A percentile compares a stretch with the other conserved stretches of the same genome.
These are phyloP conservation scores for Jatropha multifida DNA, from an alignment of 441 rosid species.

Conservation along the genomic window DNA sequence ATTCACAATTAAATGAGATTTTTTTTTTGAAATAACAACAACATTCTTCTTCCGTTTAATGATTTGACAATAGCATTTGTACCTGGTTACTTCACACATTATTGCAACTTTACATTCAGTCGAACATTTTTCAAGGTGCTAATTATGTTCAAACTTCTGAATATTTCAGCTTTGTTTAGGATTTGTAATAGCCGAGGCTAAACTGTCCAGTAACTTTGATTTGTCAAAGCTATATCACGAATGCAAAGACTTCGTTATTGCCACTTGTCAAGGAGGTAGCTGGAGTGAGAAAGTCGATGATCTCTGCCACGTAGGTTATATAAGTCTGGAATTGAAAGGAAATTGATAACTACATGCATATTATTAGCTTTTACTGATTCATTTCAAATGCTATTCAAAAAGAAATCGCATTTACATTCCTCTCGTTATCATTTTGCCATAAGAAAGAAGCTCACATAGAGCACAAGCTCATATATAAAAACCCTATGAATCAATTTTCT, in stretches of 20 bases:
- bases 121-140: slow-evolving; percentile 20
- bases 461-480: neutral
- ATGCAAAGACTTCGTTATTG: slow-evolving; percentile 75
- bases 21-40: too few species aligned
- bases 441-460: too few species aligned
- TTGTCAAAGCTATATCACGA: slow-evolving; percentile 71
- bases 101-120: neutral
- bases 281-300: slow-evolving; percentile 75
- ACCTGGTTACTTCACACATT: neutral
- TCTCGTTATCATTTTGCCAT: too few species aligned
- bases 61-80: neutral
- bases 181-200: slow-evolving; percentile 62
- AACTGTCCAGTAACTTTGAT: slow-evolving; percentile 47
- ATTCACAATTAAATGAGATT: neutral
- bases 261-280: slow-evolving; percentile 59
- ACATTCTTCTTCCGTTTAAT: neutral
- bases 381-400: neutral
- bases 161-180: slow-evolving; percentile 69
- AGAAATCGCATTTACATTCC: neutral
- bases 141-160: slow-evolving; percentile 18
- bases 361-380: neutral
- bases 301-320: slow-evolving; percentile 69
- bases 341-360: neutral
- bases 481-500: neutral
- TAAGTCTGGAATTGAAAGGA: neutral